Evolutionary conservation across 2,329 filamentous ascomycete genomes (phyloP).

Genomic region (Xylaria sp.): DNA sequence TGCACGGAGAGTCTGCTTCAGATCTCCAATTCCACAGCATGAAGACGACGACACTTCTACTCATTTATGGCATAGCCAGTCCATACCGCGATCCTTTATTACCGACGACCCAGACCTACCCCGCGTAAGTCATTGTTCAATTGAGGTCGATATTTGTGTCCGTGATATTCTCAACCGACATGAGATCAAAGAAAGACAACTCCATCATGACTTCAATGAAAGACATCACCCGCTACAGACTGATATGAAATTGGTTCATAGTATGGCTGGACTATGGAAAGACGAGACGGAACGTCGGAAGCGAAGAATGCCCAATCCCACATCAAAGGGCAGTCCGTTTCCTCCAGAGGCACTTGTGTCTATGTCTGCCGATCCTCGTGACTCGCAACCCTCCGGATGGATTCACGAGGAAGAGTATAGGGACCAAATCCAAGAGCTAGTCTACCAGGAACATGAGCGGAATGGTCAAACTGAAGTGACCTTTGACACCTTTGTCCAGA

Average conservation of each 20-base stretch:
- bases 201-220: constrained; percentile 91
- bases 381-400: constrained; percentile 82
- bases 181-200: constrained; percentile 76
- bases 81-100: constrained; percentile 69
- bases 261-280: constrained; percentile 93
- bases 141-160: constrained; percentile 90
- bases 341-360: constrained; percentile 83
- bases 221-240: constrained; percentile 69
- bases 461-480: constrained; percentile 57
- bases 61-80: constrained; percentile 84
- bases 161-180: constrained; percentile 87
- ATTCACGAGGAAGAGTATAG: constrained; percentile 90
- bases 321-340: constrained; percentile 79
- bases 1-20: constrained; percentile 75
- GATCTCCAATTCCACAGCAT: constrained; percentile 77
- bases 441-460: constrained; percentile 70
- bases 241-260: constrained; percentile 87
- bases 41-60: constrained; percentile 67
- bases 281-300: constrained; percentile 87
- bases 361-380: constrained; percentile 85
- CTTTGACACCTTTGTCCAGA: constrained; percentile 75
- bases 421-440: constrained; percentile 71
- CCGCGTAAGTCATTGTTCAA: constrained; percentile 84
- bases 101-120: constrained; percentile 73
- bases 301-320: constrained; percentile 71